Evolutionary conservation across 1,284 basidiomycete genomes (phyloP).

Genomic region (Dichomitus squalens): DNA sequence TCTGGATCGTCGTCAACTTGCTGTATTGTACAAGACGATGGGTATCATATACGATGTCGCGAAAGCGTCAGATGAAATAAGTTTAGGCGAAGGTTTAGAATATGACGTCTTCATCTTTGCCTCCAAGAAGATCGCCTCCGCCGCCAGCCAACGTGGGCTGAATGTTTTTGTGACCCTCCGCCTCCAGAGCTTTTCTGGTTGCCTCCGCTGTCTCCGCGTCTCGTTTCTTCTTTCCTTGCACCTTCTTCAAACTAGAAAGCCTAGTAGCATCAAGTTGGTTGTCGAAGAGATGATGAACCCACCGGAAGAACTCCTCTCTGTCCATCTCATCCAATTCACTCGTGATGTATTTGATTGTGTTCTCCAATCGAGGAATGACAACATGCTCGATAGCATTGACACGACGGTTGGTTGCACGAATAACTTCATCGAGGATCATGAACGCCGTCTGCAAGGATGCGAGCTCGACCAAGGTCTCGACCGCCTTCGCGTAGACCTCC

Average conservation of each 20-base stretch:
- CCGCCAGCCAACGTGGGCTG: conserved; percentile 16
- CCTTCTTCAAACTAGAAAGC: conserved; percentile 80
- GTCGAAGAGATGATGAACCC: conserved; percentile 12
- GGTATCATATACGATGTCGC: conserved; percentile 25
- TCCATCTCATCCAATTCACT: conserved; percentile 98
- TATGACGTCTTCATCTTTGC: conserved; percentile 91
- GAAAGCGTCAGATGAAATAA: conserved; percentile 7
- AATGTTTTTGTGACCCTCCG: conserved; percentile 19
- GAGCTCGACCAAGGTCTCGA: conserved; percentile 96
- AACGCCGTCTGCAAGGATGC: conserved; percentile 98
- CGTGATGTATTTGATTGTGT: conserved; percentile 96
- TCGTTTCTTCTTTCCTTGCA: conserved; percentile 96
- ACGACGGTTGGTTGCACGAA: conserved; percentile 95
- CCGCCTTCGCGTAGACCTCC: conserved; percentile 96
- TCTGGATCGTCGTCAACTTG: conserved; percentile 12
- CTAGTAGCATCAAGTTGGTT: neutral
- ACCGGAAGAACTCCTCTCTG: conserved; percentile 96
- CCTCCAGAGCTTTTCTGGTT: conserved; percentile 33
- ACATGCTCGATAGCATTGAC: conserved; percentile 99
- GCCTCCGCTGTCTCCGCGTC: conserved; percentile 61
- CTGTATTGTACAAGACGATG: conserved; percentile 28
- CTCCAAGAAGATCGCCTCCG: conserved; percentile 68
- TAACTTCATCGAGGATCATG: conserved; percentile 98
- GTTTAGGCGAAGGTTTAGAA: conserved; percentile 52
- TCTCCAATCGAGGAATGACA: conserved; percentile 93